These are phyloP conservation scores for Sodiomyces alkalinus DNA, from an alignment of 2,329 filamentous ascomycete species.

Conservation along the genomic window DNA sequence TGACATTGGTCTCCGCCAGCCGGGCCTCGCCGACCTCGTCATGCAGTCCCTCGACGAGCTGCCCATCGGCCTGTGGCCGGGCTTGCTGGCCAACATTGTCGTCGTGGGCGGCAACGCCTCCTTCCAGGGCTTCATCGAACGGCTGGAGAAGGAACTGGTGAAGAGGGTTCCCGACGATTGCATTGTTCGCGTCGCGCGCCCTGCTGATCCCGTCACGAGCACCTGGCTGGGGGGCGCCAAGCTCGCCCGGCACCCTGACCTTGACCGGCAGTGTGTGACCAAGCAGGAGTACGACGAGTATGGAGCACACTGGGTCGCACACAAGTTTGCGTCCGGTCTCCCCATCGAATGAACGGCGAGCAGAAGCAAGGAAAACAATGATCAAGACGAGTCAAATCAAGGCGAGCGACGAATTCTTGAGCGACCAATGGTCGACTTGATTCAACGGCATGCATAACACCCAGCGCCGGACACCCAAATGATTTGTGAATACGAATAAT, in stretches of 20 bases:
- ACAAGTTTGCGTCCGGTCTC: conserved; percentile 43
- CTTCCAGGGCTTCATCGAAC: conserved; percentile 66
- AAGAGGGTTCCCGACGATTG: conserved; percentile 62
- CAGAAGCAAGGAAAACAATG: not conserved
- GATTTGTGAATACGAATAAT: no score
- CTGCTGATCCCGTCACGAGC: conserved; percentile 58
- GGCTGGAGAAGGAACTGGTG: conserved; percentile 62
- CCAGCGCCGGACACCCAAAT: no score
- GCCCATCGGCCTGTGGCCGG: conserved; percentile 72
- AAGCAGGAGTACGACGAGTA: conserved; percentile 83
- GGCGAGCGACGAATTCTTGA: no score
- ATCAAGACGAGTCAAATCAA: no score
- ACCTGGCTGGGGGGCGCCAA: conserved; percentile 78
- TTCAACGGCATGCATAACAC: no score
- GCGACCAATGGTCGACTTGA: no score
- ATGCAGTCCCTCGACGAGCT: conserved; percentile 61
- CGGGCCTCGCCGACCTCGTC: conserved; percentile 69
- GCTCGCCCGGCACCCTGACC: conserved; percentile 53
- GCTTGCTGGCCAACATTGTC: conserved; percentile 71
- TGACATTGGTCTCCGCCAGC: conserved; percentile 73
- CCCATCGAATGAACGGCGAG: conserved; percentile 4
- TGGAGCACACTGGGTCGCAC: conserved; percentile 59
- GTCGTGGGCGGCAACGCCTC: conserved; percentile 77
- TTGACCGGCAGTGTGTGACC: conserved; percentile 60
- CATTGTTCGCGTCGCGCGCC: conserved; percentile 55